Percentiles rank a stretch among this genome's conserved stretches.
These are phyloP conservation scores for Rosellinia necatrix DNA, from an alignment of 2,329 filamentous ascomycete genomes.

Conservation along the genomic window DNA sequence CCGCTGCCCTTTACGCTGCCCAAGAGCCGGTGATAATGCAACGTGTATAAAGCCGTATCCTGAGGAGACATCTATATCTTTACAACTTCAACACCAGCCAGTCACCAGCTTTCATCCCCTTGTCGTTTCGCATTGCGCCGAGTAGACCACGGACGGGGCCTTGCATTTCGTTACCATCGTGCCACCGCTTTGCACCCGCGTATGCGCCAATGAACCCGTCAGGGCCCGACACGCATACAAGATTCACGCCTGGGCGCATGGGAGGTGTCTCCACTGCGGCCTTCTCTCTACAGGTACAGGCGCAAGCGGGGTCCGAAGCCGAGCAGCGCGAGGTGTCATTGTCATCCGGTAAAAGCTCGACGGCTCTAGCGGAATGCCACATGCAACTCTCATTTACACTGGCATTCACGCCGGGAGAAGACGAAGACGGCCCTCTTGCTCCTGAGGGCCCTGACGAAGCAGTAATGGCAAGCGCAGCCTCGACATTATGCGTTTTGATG, in stretches of 20 bases:
- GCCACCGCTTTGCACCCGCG: constrained; percentile 81
- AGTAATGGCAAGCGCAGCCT: constrained; percentile 36
- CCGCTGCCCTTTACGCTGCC: background rate
- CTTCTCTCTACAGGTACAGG: constrained; percentile 34
- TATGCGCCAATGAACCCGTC: constrained; percentile 85
- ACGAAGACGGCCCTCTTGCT: background rate
- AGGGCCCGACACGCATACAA: constrained; percentile 87
- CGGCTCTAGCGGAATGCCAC: constrained; percentile 36
- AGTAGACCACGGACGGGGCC: constrained; percentile 74
- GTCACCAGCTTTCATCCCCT: constrained; percentile 39
- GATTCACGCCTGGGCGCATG: constrained; percentile 54
- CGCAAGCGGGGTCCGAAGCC: constrained; percentile 23
- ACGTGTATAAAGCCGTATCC: background rate
- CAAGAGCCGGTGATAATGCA: background rate
- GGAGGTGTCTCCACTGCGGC: background rate
- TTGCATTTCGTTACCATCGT: constrained; percentile 72
- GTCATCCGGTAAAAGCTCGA: constrained; percentile 34
- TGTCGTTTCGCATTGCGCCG: constrained; percentile 58
- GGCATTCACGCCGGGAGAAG: background rate
- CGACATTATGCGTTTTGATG: constrained; percentile 61
- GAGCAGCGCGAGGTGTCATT: constrained; percentile 33
- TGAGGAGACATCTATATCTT: background rate
- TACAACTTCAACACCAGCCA: constrained; percentile 61
- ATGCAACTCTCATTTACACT: constrained; percentile 24
- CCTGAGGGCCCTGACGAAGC: constrained; percentile 35